A percentile compares a stretch with the other conserved stretches of the same genome.
Evolutionary conservation across 2,329 filamentous ascomycete species (phyloP).

Genomic region (Parafenestella ontariensis): DNA sequence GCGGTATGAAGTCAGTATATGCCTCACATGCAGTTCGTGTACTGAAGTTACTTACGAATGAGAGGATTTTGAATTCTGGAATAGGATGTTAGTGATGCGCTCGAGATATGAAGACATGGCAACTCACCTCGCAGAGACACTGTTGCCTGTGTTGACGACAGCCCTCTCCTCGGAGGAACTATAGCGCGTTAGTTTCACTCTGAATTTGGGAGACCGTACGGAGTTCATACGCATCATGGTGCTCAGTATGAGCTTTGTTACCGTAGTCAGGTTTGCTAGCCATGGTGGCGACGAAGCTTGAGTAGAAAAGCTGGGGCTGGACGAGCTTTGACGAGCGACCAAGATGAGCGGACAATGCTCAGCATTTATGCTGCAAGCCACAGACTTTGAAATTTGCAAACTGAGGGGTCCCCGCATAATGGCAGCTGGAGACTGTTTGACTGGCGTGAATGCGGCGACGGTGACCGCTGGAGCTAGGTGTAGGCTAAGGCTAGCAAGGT

Average conservation of each 20-base stretch:
- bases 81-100: neutral
- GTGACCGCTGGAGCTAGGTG: neutral
- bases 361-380: neutral
- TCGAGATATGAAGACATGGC: neutral
- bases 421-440: neutral
- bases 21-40: too few species aligned
- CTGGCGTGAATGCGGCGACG: neutral
- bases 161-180: conserved; percentile 17
- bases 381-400: too few species aligned
- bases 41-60: too few species aligned
- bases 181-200: neutral
- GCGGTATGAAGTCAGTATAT: too few species aligned
- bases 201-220: neutral
- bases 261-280: conserved; percentile 6
- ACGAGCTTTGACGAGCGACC: neutral
- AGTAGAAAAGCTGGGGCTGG: neutral
- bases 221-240: conserved; percentile 18
- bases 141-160: conserved; percentile 6
- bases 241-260: conserved; percentile 14
- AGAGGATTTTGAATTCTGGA: conserved; percentile 30
- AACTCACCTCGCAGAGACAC: conserved; percentile 14
- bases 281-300: conserved; percentile 13
- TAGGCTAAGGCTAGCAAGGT: neutral
- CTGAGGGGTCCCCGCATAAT: neutral
- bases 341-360: neutral